These are phyloP conservation scores for Kurtzmaniella quercitrusa DNA, from an alignment of 1,139 yeast genomes.

Conservation along the genomic window DNA sequence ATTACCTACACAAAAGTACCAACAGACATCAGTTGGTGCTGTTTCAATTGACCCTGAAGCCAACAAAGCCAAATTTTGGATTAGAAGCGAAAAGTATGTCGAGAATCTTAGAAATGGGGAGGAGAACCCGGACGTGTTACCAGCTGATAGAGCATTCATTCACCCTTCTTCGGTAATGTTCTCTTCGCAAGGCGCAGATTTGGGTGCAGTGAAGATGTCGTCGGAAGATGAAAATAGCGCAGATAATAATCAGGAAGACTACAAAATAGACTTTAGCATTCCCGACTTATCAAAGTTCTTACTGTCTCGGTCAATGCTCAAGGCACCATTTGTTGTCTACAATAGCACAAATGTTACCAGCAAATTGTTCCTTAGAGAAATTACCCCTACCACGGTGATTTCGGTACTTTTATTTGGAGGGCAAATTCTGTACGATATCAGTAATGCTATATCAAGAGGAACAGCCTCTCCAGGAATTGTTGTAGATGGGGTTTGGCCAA, in stretches of 20 bases:
- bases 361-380: constrained; percentile 65
- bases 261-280: constrained; percentile 33
- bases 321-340: constrained; percentile 53
- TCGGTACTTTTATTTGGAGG: constrained; percentile 81
- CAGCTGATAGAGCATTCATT: constrained; percentile 66
- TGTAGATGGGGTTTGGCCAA: constrained; percentile 75
- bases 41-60: constrained; percentile 84
- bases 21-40: constrained; percentile 71
- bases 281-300: constrained; percentile 7
- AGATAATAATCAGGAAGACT: constrained; percentile 22
- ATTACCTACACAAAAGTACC: constrained; percentile 74
- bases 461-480: constrained; percentile 59
- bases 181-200: constrained; percentile 11
- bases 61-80: constrained; percentile 66
- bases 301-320: constrained; percentile 22
- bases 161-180: constrained; percentile 82
- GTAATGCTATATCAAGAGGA: constrained; percentile 28
- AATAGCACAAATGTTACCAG: constrained; percentile 58
- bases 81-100: constrained; percentile 50
- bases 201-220: constrained; percentile 25
- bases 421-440: constrained; percentile 63
- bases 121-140: constrained; percentile 22
- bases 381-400: constrained; percentile 74
- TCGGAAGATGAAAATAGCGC: constrained; percentile 36
- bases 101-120: constrained; percentile 12